Conservation (phyloP, 495 filamentous ascomycete species). For the Cercophora newfieldiana region DNA sequence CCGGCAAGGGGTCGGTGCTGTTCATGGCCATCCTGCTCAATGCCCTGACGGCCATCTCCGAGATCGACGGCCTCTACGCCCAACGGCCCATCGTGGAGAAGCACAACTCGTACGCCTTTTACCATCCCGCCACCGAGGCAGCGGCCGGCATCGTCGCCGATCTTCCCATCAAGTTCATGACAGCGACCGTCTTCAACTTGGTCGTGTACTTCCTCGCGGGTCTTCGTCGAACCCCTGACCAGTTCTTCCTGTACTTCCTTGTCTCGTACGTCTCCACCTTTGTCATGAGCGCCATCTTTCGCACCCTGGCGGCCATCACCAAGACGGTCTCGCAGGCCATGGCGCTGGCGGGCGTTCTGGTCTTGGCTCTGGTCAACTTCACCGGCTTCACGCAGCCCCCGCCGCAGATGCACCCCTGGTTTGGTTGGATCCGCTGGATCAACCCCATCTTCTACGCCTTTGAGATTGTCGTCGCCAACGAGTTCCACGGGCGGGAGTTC, state of each 20-base stretch:
- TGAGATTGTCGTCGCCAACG: conserved; percentile 69
- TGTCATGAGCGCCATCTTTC: conserved; percentile 61
- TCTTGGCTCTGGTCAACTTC: conserved; percentile 73
- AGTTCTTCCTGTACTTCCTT: conserved; percentile 66
- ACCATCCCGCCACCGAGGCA: conserved; percentile 62
- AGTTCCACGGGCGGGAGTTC: conserved; percentile 59
- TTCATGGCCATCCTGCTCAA: conserved; percentile 60
- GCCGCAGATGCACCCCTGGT: conserved; percentile 75
- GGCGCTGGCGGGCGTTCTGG: conserved; percentile 67
- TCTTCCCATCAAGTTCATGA: conserved; percentile 56
- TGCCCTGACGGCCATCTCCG: conserved; percentile 51
- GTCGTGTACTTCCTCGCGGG: conserved; percentile 62
- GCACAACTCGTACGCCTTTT: conserved; percentile 65
- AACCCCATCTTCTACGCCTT: conserved; percentile 81
- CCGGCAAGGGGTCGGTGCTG: conserved; percentile 58
- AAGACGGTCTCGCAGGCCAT: conserved; percentile 71
- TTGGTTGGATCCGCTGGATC: conserved; percentile 78
- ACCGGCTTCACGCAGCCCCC: conserved; percentile 79
- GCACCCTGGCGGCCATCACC: conserved; percentile 67
- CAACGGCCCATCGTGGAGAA: conserved; percentile 67
- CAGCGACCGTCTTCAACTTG: conserved; percentile 53
- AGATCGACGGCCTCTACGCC: conserved; percentile 62
- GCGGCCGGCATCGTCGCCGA: conserved; percentile 60
- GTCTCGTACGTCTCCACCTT: conserved; percentile 56
- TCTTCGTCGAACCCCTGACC: conserved; percentile 50